Percentiles rank a stretch among this genome's conserved stretches.
phyloP scores from a whole-genome alignment of 768 basidiomycete genomes.

The Phaeolepiota aurea region DNA sequence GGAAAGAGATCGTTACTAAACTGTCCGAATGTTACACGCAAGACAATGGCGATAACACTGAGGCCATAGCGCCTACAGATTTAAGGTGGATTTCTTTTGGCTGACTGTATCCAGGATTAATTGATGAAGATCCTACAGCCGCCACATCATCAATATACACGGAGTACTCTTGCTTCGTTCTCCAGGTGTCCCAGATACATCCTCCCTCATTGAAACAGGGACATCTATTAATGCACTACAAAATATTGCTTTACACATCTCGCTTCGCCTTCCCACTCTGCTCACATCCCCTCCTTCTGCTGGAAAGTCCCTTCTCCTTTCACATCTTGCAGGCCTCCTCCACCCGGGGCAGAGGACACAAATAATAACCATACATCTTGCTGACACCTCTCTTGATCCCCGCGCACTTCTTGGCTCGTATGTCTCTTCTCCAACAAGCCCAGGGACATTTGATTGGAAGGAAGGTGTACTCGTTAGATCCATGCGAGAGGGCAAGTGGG shows the following conservation, averaged over 20 bases:
- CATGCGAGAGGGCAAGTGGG: conserved; percentile 86
- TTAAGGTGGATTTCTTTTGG: conserved; percentile 43
- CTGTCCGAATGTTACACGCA: conserved; percentile 36
- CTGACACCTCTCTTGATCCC: conserved; percentile 92
- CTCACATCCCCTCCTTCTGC: conserved; percentile 81
- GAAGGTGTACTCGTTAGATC: conserved; percentile 89
- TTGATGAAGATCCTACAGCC: conserved; percentile 25
- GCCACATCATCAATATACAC: conserved; percentile 50
- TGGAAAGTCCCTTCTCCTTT: conserved; percentile 77
- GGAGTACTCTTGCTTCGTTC: conserved; percentile 59
- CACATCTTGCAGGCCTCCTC: conserved; percentile 64
- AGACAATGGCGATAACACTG: conserved; percentile 22
- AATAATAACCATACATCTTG: conserved; percentile 81
- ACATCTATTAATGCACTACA: conserved; percentile 53
- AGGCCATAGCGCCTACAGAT: conserved; percentile 33
- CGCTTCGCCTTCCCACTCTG: conserved; percentile 68
- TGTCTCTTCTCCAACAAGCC: conserved; percentile 71
- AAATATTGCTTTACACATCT: conserved; percentile 53
- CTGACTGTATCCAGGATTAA: background rate
- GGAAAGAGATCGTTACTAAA: conserved; percentile 34
- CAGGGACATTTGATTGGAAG: conserved; percentile 93
- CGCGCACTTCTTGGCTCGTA: conserved; percentile 92
- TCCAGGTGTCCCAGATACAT: conserved; percentile 13
- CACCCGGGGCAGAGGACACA: conserved; percentile 55
- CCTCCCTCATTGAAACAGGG: conserved; percentile 53